A percentile compares a stretch with the other conserved stretches of the same genome.
These are phyloP conservation scores for Pichia sp. DNA, from an alignment of 1,139 yeast genomes.

Conservation along the genomic window DNA sequence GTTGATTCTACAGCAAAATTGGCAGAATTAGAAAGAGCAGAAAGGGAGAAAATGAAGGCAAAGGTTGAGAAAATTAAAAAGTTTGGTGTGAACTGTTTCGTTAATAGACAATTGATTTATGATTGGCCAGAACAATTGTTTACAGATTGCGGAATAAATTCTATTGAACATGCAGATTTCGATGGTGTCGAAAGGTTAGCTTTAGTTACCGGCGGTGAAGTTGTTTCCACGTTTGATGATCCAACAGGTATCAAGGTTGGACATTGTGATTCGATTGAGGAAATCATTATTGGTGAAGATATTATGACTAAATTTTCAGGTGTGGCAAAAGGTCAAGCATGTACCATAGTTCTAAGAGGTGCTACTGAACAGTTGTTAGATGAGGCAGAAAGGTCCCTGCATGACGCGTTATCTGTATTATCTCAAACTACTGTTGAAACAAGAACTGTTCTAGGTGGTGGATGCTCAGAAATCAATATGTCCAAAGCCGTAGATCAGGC, in stretches of 20 bases:
- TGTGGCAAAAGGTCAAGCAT: constrained; percentile 92
- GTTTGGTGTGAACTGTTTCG: constrained; percentile 80
- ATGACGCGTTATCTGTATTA: constrained; percentile 91
- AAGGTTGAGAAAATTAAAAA: constrained; percentile 85
- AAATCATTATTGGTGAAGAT: constrained; percentile 86
- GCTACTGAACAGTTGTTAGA: constrained; percentile 94
- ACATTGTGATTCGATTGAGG: constrained; percentile 84
- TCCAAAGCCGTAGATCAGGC: constrained; percentile 94
- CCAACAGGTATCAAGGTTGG: constrained; percentile 86
- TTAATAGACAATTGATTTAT: constrained; percentile 91
- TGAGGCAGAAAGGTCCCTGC: constrained; percentile 95
- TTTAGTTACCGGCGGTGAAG: constrained; percentile 96
- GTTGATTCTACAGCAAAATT: constrained; percentile 92
- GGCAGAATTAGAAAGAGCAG: constrained; percentile 95
- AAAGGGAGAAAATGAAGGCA: constrained; percentile 82
- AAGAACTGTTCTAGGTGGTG: constrained; percentile 95
- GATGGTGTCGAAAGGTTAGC: constrained; percentile 97
- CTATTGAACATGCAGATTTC: constrained; percentile 97
- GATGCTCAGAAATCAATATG: constrained; percentile 97
- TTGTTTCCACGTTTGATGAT: constrained; percentile 89
- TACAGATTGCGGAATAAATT: constrained; percentile 78
- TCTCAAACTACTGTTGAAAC: constrained; percentile 94
- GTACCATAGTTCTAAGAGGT: constrained; percentile 93
- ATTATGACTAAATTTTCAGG: constrained; percentile 84
- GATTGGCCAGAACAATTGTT: constrained; percentile 97